A percentile compares a stretch with the other conserved stretches of the same genome.
phyloP scores from a whole-genome alignment of 2,329 filamentous ascomycete genomes.

The Apiospora koreana region DNA sequence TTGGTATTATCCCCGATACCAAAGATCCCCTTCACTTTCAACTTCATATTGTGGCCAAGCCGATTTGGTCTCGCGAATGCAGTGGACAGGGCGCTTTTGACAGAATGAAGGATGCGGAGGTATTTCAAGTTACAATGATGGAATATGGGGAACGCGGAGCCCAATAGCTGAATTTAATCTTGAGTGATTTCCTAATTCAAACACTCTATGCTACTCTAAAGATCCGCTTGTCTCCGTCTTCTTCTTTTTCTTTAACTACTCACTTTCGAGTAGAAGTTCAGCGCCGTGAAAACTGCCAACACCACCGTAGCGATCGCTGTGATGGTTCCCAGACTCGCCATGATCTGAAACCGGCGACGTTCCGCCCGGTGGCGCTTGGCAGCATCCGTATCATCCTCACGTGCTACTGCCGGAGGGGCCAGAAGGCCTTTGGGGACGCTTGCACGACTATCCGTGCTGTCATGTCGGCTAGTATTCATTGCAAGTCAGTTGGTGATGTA shows the following conservation, averaged over 20 bases:
- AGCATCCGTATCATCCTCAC: neutral
- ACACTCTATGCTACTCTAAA: too few relatives aligned
- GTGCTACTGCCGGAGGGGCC: neutral
- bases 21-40: too few relatives aligned
- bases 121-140: neutral
- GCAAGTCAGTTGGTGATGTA: neutral
- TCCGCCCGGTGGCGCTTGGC: neutral
- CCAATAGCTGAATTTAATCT: too few relatives aligned
- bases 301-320: neutral
- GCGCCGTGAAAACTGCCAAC: neutral
- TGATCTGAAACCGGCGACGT: conserved; percentile 1
- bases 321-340: neutral
- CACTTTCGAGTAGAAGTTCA: neutral
- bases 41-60: too few relatives aligned
- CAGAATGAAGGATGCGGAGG: neutral
- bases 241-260: neutral
- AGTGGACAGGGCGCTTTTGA: too few relatives aligned
- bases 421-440: neutral
- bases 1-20: too few relatives aligned
- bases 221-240: too few relatives aligned
- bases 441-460: neutral
- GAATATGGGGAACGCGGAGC: too few relatives aligned
- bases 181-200: too few relatives aligned
- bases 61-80: too few relatives aligned
- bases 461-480: neutral